Evolutionary conservation across 352 stramenopile species (phyloP).

Genomic region (Aphanomyces invadans): DNA sequence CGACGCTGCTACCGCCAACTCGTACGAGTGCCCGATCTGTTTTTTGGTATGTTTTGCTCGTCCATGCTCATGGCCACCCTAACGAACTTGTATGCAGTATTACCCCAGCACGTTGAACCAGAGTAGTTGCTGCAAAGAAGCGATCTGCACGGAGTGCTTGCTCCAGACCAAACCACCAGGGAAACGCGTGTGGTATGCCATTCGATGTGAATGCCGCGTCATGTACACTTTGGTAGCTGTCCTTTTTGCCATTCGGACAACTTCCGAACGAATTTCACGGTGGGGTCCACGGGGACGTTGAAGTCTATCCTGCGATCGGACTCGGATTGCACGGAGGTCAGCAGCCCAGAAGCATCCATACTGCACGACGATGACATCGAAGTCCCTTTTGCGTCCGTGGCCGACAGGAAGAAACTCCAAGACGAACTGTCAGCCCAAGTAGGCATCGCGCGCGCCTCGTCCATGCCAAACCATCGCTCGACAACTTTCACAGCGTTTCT

Average conservation of each 20-base stretch:
- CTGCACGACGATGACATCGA: conserved; percentile 2
- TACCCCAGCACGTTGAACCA: conserved; percentile 56
- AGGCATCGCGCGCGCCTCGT: conserved; percentile 44
- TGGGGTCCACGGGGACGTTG: conserved; percentile 9
- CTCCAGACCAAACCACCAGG: conserved; percentile 34
- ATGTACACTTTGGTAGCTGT: conserved; percentile 35
- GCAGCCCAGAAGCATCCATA: conserved; percentile 20
- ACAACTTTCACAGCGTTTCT: conserved; percentile 23
- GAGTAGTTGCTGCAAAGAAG: conserved; percentile 58
- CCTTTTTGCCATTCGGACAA: conserved; percentile 72
- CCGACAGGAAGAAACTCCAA: conserved; percentile 63
- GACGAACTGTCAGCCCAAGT: conserved; percentile 64
- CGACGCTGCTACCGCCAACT: conserved; percentile 41
- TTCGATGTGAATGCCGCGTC: neutral
- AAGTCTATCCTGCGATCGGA: conserved; percentile 12
- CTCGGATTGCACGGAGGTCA: conserved; percentile 17
- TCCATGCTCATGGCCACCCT: neutral
- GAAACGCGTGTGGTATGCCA: conserved; percentile 31
- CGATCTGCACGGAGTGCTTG: conserved; percentile 67
- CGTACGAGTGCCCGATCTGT: conserved; percentile 71
- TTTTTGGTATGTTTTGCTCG: conserved; percentile 40
- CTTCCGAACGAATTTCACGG: conserved; percentile 30
- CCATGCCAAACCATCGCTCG: conserved; percentile 31
- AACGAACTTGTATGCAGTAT: conserved; percentile 27
- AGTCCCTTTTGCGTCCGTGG: conserved; percentile 58